A percentile compares a stretch with the other conserved stretches of the same genome.
phyloP scores from a whole-genome alignment of 2,329 filamentous ascomycete species.

The Aphanocladium album region DNA sequence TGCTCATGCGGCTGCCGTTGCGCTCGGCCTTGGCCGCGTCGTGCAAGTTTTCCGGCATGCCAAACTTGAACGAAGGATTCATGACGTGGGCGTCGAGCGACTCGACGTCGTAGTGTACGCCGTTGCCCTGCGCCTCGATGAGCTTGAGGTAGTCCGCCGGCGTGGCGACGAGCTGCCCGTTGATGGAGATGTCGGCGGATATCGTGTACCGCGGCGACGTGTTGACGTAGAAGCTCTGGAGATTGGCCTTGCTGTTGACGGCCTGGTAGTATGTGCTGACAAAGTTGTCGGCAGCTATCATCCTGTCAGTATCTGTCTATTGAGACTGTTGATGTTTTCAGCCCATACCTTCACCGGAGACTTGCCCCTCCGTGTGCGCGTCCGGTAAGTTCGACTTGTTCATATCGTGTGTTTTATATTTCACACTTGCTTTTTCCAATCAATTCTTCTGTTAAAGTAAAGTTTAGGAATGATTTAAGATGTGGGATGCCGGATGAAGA shows the following conservation, averaged over 20 bases:
- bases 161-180: constrained; percentile 62
- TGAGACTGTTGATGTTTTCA: neutral
- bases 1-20: constrained; percentile 56
- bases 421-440: neutral
- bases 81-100: constrained; percentile 73
- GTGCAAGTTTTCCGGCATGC: constrained; percentile 44
- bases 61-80: constrained; percentile 60
- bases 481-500: neutral
- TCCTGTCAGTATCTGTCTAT: constrained; percentile 5
- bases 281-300: constrained; percentile 64
- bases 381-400: constrained; percentile 31
- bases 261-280: constrained; percentile 69
- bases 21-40: constrained; percentile 40
- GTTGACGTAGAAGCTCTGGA: constrained; percentile 68
- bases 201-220: constrained; percentile 47
- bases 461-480: neutral
- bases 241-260: constrained; percentile 57
- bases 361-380: constrained; percentile 39
- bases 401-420: neutral
- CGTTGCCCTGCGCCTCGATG: constrained; percentile 56
- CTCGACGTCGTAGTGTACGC: constrained; percentile 66
- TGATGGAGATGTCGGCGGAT: constrained; percentile 71
- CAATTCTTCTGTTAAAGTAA: neutral
- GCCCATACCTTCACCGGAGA: constrained; percentile 41
- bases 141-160: constrained; percentile 63